phyloP scores from a whole-genome alignment of 2,329 filamentous ascomycete genomes.

The Aspergillus fischeri region DNA sequence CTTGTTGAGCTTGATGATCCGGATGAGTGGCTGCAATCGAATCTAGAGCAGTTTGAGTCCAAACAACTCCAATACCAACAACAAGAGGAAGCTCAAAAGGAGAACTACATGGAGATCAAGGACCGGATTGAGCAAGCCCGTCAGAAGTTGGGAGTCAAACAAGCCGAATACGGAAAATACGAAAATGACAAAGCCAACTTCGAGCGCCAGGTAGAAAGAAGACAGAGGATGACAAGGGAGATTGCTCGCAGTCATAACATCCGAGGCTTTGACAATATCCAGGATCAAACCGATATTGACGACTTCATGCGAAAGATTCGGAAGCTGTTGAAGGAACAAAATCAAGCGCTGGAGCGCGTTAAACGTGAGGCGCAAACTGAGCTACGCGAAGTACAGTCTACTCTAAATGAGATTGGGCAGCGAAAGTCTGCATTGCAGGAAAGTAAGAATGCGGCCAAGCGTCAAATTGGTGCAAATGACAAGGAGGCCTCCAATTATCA shows the following conservation, averaged over 20 bases:
- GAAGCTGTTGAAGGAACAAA: conserved; percentile 73
- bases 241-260: conserved; percentile 74
- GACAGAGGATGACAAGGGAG: conserved; percentile 71
- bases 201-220: conserved; percentile 70
- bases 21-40: conserved; percentile 68
- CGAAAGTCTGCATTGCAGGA: conserved; percentile 68
- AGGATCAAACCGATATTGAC: conserved; percentile 68
- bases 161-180: conserved; percentile 60
- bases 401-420: conserved; percentile 69
- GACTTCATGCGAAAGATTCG: conserved; percentile 75
- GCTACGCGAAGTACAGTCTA: conserved; percentile 65
- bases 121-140: conserved; percentile 47
- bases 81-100: conserved; percentile 60
- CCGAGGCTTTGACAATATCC: conserved; percentile 74
- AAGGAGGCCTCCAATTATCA: conserved; percentile 65
- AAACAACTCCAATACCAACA: conserved; percentile 62
- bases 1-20: conserved; percentile 74
- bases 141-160: conserved; percentile 35
- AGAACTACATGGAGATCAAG: conserved; percentile 63
- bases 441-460: conserved; percentile 67
- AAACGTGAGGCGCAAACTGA: conserved; percentile 72
- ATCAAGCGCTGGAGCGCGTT: conserved; percentile 68
- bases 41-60: conserved; percentile 73
- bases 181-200: conserved; percentile 84
- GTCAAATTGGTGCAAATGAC: conserved; percentile 70